Base-by-base conservation (phyloP, 2,329 filamentous ascomycete genomes). In the Trichothecium sympodiale region DNA sequence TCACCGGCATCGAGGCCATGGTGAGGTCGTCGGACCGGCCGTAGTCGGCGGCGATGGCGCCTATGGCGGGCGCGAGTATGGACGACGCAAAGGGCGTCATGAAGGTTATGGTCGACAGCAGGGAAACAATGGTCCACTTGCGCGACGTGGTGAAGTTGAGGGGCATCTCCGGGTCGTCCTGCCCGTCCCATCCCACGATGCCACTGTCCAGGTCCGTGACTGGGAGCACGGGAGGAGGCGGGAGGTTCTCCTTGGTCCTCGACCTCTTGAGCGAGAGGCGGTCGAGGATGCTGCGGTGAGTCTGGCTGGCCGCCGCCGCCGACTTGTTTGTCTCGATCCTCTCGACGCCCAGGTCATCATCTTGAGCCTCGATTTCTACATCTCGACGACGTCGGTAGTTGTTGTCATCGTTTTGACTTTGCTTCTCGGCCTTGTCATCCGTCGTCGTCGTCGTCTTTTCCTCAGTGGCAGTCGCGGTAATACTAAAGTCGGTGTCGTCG, bases 31-130 rank as follows among this genome's bases (percentile, higher is more conserved):
- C 28, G 8, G 10, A 10, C 20, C 20, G 20, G 17, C 25, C 35
- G 17, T 13, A 39, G 23, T 61, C 49, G 5, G 49, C 46, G 1
- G 67, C 59, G 6, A 82, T 58, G 25, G 55, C 50, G 2, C 41
- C 38, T 36, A 70, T 65, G 23, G 65, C 67, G 3, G 69, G 69
- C 2, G 69, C 62, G 14, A 72, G 53, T 36, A 80, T 79, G 2
- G 75, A 76, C 6, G 75, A 79, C 0, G 75, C 73, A 17, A 81
- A 71, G 0, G 77, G 75, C 0, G 76, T 78, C 48, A 81, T 71
- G 43, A 81, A 70, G 8, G 76, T 79, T 49, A 79, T 79, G 41
- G 61, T 56, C 1, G 74, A 67, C 15, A 81, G 64, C 14, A 74
- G 63, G 33, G 64, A 52, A 6, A 71, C 67, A 26, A 71, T 65